Evolutionary conservation across 768 basidiomycete species (phyloP), one percentile per base, ranked within the genome.

Genomic region (Chiua virens): DNA sequence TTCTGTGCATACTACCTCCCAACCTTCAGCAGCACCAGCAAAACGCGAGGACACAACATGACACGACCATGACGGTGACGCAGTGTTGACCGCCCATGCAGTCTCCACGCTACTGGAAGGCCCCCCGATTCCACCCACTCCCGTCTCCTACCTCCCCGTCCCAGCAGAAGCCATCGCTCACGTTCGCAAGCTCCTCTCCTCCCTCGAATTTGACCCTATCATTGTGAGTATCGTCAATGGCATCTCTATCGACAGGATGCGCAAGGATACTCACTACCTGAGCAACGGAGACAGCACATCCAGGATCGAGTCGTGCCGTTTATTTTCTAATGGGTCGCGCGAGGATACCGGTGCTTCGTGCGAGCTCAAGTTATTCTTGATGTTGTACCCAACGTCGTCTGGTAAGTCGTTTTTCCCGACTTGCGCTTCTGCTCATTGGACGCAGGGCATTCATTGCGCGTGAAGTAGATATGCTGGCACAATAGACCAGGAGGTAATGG

Each of bases 301-400:
- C 10, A 80, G 80, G 11, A 87, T 95, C 56, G 57, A 82, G 25
- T 86, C 85, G 1, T 78, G 94, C 18, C 91, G 94, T 64, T 89
- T 89, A 8, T 96, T 94, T 37, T 83, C 92, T 4, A 58, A 3
- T 89, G 90, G 89, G 9, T 50, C 63, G 20, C 61, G 53, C 3
- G 49, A 56, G 8, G 63, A 64, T 7, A n/a, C n/a, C n/a, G n/a
- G n/a, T n/a, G n/a, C n/a, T n/a, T n/a, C n/a, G n/a, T n/a, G n/a
- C 69, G 75, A 78, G 50, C 75, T 92, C 25, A 74, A 75, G 58
- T 63, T 73, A 0, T 97, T 93, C 78, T 66, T 85, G 23, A 9
- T 38, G 15, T 91, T 64, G 78, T 89, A 4, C 93, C 94, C 10
- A 92, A 96, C 62, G 86, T 96, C 40, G 77, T 95, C 51, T 96